Conservation (phyloP, 768 basidiomycete genomes). For the Suillus weaverae region DNA sequence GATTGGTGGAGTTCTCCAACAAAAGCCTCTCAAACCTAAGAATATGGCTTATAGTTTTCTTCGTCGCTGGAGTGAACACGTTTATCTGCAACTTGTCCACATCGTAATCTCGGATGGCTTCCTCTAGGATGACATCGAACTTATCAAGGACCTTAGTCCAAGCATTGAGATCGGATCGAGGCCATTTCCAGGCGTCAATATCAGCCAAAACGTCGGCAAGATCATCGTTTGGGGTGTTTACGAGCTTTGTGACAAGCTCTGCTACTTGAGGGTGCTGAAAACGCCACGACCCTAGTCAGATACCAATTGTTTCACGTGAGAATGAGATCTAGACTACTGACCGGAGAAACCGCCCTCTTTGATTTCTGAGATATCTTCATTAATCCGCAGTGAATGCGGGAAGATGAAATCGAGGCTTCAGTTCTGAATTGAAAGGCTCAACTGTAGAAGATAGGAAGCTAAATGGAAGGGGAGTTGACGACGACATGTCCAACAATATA, state of each 20-base stretch:
- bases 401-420: slow-evolving; percentile 16
- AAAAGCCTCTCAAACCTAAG: slow-evolving; percentile 86
- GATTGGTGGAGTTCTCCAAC: slow-evolving; percentile 95
- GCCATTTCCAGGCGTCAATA: slow-evolving; percentile 89
- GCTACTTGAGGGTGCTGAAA: slow-evolving; percentile 74
- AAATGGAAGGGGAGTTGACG: slow-evolving; percentile 16
- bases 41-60: slow-evolving; percentile 76
- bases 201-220: slow-evolving; percentile 64
- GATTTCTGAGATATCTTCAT: slow-evolving; percentile 91
- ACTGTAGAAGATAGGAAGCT: slow-evolving; percentile 14
- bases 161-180: slow-evolving; percentile 92
- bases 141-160: slow-evolving; percentile 97
- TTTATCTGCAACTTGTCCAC: slow-evolving; percentile 83
- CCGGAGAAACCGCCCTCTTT: slow-evolving; percentile 78
- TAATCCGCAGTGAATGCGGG: slow-evolving; percentile 51
- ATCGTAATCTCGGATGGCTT: slow-evolving; percentile 79
- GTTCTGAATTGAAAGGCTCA: slow-evolving; percentile 11
- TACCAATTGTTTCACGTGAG: slow-evolving; percentile 10
- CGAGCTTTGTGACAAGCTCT: slow-evolving; percentile 73
- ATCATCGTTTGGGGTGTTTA: slow-evolving; percentile 67
- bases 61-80: slow-evolving; percentile 72
- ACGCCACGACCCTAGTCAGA: neutral
- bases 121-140: slow-evolving; percentile 88
- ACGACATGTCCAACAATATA: slow-evolving; percentile 26
- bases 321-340: slow-evolving; percentile 39